Evolutionary conservation across 441 rosid genomes (phyloP), one percentile per base, ranked within the genome.

Genomic region (Macaranga tanarius): DNA sequence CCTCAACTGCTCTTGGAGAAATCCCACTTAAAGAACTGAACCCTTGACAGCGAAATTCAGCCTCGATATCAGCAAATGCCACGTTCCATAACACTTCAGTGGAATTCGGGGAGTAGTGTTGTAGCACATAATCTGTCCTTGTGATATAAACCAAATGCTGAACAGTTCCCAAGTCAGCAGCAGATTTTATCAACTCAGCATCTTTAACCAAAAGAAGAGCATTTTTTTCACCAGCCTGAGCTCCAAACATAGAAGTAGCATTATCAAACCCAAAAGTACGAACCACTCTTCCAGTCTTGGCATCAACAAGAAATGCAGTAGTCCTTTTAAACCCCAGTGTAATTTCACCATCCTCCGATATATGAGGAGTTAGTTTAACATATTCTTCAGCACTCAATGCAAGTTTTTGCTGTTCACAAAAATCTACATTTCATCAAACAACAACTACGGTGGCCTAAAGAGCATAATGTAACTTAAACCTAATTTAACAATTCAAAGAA

Each of bases 51-150:
- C 85, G 88, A 70, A 90, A 80, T 65, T 89, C 90, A 75, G 96
- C 97, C 78, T 90, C 90, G 78, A 94, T 84, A 70, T 86, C 86
- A n/a, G 99, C 85, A 77, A 86, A 81, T 26, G 92, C 86, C 72
- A 92, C 80, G 81, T 86, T 92, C 99, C 99, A 94, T 65, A 85
- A 74, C 76, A 87, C 83, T 76, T 91, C 85, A 64, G 85, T 80
- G 17, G 91, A 84, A 70, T 85, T 84, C 13, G 91, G 82, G 72
- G 86, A 86, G 79, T 86, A 76, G 79, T 87, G 88, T 55, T 87
- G 89, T 79, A 94, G 62, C 69, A 82, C 86, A 75, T 86, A 90
- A 79, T 94, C 97, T 59, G 88, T 90, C 67, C 97, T 86, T 78
- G 82, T 87, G 23, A 92, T 67, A 57, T 87, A 84, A 75, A 91